phyloP scores from a whole-genome alignment of 1,284 basidiomycete genomes.

The Trametes hirsuta region DNA sequence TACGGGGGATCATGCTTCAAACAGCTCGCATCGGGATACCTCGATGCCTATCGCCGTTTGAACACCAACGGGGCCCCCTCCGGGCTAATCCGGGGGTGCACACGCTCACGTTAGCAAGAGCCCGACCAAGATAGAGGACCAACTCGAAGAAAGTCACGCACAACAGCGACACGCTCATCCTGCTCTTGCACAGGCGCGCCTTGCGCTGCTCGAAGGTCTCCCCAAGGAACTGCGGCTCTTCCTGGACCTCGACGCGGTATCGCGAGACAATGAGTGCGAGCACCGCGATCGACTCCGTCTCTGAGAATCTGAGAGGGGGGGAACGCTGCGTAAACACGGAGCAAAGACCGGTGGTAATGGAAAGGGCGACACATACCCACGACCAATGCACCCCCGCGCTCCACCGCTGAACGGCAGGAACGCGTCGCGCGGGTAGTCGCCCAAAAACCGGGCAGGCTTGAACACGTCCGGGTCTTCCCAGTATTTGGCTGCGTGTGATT shows the following conservation, averaged over 20 bases:
- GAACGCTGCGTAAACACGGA: no score
- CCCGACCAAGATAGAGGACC: no score
- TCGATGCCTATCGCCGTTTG: no score
- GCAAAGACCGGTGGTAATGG: no score
- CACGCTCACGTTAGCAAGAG: no score
- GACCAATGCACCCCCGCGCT: conserved; percentile 46
- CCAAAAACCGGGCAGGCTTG: conserved; percentile 45
- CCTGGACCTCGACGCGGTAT: conserved; percentile 31
- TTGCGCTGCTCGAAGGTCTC: conserved; percentile 36
- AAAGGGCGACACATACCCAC: conserved; percentile 32
- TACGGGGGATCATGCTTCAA: no score
- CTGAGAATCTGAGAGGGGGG: conserved; percentile 22
- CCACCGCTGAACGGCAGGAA: conserved; percentile 46
- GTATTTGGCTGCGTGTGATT: conserved; percentile 36
- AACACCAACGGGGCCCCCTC: conserved; percentile 17
- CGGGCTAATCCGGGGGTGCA: conserved; percentile 1
- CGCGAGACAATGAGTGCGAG: conserved; percentile 24
- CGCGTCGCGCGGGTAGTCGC: conserved; percentile 42
- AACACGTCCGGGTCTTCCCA: conserved; percentile 46
- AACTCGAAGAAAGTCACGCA: conserved; percentile 1
- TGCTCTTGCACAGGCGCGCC: conserved; percentile 31
- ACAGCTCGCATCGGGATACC: no score
- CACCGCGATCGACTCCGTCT: conserved; percentile 34
- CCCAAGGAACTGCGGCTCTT: conserved; percentile 36
- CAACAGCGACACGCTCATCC: conserved; percentile 21